Percentiles rank a stretch among this genome's conserved stretches.
phyloP scores from a whole-genome alignment of 495 filamentous ascomycete genomes.

The Lindgomyces ingoldianus region DNA sequence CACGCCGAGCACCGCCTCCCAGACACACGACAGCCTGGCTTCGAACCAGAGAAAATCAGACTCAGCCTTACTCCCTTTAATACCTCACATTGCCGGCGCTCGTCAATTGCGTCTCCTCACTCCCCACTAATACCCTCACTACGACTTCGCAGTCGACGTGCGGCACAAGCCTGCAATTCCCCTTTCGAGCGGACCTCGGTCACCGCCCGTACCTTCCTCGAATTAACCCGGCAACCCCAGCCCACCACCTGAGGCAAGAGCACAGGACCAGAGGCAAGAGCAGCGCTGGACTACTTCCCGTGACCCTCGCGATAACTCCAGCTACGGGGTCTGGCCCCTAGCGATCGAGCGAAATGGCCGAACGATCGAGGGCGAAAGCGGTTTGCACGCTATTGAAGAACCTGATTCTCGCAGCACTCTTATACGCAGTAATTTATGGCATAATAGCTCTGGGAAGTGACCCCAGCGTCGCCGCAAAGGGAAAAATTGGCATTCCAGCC shows the following conservation, averaged over 20 bases:
- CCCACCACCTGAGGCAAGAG: neutral
- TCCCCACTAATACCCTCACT: neutral
- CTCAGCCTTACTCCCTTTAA: neutral
- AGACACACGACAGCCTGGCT: neutral
- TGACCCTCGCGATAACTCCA: neutral
- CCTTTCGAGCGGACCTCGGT: neutral
- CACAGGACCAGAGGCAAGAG: neutral
- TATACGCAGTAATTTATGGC: constrained; percentile 38
- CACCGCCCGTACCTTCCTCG: neutral
- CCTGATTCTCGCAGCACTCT: constrained; percentile 33
- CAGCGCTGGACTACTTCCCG: constrained; percentile 5
- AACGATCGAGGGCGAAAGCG: constrained; percentile 21
- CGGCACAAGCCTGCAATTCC: neutral
- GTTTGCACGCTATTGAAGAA: constrained; percentile 37
- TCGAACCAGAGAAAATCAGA: neutral
- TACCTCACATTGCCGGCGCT: neutral
- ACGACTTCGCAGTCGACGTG: neutral
- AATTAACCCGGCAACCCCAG: neutral
- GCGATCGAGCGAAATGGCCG: constrained; percentile 24
- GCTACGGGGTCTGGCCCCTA: constrained; percentile 12
- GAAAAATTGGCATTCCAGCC: constrained; percentile 40
- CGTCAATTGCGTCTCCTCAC: neutral
- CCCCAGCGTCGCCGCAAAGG: constrained; percentile 29
- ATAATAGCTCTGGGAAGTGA: constrained; percentile 31
- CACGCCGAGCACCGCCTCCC: neutral